phyloP scores from a whole-genome alignment of 1,284 basidiomycete genomes.

The Sanguinoderma infundibulare region DNA sequence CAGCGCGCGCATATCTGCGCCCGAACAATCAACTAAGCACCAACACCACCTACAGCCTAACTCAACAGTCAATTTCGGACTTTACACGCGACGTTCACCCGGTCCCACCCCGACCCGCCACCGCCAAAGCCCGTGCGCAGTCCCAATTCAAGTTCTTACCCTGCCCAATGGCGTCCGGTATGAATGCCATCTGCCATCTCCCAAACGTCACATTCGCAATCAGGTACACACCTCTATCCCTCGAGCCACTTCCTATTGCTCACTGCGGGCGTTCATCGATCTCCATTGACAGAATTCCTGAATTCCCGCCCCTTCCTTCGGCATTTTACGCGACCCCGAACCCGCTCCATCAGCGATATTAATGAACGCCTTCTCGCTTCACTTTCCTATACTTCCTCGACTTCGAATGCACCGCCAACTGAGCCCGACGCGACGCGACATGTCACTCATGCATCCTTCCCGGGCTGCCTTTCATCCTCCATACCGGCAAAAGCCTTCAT shows the following conservation, averaged over 20 bases:
- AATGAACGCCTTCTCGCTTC: background rate
- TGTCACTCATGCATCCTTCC: background rate
- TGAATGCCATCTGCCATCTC: background rate
- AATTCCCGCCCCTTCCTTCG: background rate
- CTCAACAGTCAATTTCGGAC: background rate
- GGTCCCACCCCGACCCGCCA: background rate
- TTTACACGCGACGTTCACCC: background rate
- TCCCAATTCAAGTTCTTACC: too few relatives aligned
- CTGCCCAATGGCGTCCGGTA: background rate
- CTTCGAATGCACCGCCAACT: background rate
- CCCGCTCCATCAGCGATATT: background rate
- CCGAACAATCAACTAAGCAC: background rate
- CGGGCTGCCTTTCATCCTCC: too few relatives aligned
- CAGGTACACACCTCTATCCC: too few relatives aligned
- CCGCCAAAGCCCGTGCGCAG: too few relatives aligned
- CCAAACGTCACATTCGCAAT: background rate
- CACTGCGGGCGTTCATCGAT: background rate
- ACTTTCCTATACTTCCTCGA: background rate
- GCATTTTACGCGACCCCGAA: background rate
- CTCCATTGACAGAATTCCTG: background rate
- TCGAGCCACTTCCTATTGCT: too few relatives aligned
- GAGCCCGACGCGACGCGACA: background rate
- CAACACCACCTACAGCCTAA: too few relatives aligned
- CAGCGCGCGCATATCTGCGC: background rate
- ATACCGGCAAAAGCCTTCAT: too few relatives aligned